Evolutionary conservation across 768 basidiomycete species (phyloP).

Genomic region (Psilocybe cyanescens): DNA sequence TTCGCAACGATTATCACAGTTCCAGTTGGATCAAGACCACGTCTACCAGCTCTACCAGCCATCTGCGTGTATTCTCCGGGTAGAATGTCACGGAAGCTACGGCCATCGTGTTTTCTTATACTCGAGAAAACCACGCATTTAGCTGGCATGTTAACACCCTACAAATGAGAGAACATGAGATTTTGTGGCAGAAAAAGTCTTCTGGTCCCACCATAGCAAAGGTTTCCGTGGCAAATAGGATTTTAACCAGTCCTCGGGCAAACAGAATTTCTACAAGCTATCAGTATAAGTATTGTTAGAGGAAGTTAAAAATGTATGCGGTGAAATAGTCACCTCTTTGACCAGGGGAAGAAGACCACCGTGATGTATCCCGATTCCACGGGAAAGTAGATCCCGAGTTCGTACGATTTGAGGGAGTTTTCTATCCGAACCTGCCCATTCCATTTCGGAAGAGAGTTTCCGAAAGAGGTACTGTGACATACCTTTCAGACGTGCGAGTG

Average conservation of each 20-base stretch:
- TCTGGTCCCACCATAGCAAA: constrained; percentile 90
- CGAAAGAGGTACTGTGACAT: not conserved
- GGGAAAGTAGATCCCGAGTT: constrained; percentile 86
- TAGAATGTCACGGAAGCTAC: constrained; percentile 85
- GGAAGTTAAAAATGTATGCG: not conserved
- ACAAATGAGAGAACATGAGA: not conserved
- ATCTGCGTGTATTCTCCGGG: constrained; percentile 98
- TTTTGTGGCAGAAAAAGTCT: not conserved
- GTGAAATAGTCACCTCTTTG: constrained; percentile 72
- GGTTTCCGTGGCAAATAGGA: constrained; percentile 97
- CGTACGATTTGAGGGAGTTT: constrained; percentile 90
- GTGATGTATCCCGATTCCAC: constrained; percentile 98
- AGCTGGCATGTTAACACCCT: constrained; percentile 99
- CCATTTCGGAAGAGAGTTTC: constrained; percentile 4
- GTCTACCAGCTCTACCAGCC: constrained; percentile 97
- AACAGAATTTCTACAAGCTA: constrained; percentile 97
- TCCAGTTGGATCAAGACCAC: constrained; percentile 93
- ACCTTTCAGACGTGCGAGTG: constrained; percentile 91
- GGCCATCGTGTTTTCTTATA: constrained; percentile 94
- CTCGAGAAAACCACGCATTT: constrained; percentile 96
- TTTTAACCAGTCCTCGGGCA: constrained; percentile 92
- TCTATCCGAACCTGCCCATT: constrained; percentile 77
- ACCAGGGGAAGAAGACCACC: constrained; percentile 95
- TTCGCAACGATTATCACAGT: constrained; percentile 91
- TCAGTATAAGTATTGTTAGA: constrained; percentile 13